A percentile compares a stretch with the other conserved stretches of the same genome.
phyloP scores from a whole-genome alignment of 257 asterid species.

The Plantago elongata region DNA sequence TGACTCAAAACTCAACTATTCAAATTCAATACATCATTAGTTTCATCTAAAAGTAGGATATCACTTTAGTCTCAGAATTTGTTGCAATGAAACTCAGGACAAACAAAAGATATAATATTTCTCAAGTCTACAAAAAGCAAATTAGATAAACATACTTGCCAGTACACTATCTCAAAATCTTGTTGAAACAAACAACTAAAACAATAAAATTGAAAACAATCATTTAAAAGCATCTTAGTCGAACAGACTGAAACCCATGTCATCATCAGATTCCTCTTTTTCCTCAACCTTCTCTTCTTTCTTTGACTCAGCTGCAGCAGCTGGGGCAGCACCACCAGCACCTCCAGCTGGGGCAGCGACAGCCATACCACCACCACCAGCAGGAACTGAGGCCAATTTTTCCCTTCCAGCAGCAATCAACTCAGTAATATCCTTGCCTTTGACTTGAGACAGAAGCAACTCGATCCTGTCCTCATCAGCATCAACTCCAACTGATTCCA shows the following conservation, averaged over 20 bases:
- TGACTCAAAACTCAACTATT: no score
- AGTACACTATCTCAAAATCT: background rate
- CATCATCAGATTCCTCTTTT: constrained; percentile 60
- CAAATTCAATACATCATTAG: no score
- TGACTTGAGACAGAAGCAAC: constrained; percentile 43
- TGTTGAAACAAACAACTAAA: constrained; percentile 23
- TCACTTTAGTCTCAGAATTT: no score
- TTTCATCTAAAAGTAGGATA: no score
- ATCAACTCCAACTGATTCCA: constrained; percentile 49
- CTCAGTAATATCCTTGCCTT: constrained; percentile 50
- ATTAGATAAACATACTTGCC: no score
- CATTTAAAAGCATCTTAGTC: constrained; percentile 35
- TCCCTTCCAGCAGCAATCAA: constrained; percentile 57
- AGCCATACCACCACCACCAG: constrained; percentile 51
- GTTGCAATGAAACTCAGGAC: no score
- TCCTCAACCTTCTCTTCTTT: constrained; percentile 57
- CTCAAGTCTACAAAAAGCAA: no score
- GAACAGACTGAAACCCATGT: constrained; percentile 53
- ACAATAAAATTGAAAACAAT: constrained; percentile 12
- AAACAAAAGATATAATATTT: no score
- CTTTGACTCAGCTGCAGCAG: constrained; percentile 45
- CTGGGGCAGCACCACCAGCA: constrained; percentile 37
- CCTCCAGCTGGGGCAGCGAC: constrained; percentile 31
- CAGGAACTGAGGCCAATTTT: constrained; percentile 52
- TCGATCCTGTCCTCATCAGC: constrained; percentile 37